Evolutionary conservation across 2,329 filamentous ascomycete species (phyloP).

Genomic region (Davidsoniella australis): DNA sequence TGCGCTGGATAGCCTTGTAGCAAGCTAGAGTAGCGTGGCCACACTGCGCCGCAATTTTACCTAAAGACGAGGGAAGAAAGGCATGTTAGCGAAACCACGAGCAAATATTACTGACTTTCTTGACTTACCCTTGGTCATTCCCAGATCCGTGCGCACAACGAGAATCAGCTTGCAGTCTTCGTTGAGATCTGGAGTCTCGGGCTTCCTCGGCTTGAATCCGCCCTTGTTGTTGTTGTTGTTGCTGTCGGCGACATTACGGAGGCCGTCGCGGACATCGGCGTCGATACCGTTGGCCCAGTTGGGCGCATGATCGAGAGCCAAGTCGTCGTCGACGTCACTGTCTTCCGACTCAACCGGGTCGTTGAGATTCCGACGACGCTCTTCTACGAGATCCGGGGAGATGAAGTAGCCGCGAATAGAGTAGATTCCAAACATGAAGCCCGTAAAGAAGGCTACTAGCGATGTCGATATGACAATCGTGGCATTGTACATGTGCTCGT

Average conservation of each 20-base stretch:
- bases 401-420: constrained; percentile 43
- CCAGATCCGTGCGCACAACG: constrained; percentile 81
- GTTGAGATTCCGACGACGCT: constrained; percentile 36
- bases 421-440: constrained; percentile 71
- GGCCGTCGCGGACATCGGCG: constrained; percentile 40
- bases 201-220: constrained; percentile 8
- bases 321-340: constrained; percentile 47
- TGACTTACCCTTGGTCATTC: constrained; percentile 81
- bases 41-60: constrained; percentile 93
- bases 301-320: constrained; percentile 45
- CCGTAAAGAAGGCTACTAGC: constrained; percentile 55
- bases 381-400: constrained; percentile 35
- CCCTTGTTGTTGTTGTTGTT: constrained; percentile 21
- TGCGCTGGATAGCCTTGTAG: constrained; percentile 64
- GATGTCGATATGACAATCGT: constrained; percentile 56
- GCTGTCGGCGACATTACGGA: constrained; percentile 20
- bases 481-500: constrained; percentile 25
- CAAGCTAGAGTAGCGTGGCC: constrained; percentile 93
- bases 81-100: constrained; percentile 2
- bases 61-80: constrained; percentile 27
- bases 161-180: constrained; percentile 93
- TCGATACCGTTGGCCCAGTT: constrained; percentile 48
- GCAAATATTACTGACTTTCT: not conserved
- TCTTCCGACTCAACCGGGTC: constrained; percentile 54
- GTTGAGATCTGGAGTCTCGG: constrained; percentile 21